Evolutionary conservation across 2,329 filamentous ascomycete species (phyloP).

Genomic region (Tympanopsis confertula): DNA sequence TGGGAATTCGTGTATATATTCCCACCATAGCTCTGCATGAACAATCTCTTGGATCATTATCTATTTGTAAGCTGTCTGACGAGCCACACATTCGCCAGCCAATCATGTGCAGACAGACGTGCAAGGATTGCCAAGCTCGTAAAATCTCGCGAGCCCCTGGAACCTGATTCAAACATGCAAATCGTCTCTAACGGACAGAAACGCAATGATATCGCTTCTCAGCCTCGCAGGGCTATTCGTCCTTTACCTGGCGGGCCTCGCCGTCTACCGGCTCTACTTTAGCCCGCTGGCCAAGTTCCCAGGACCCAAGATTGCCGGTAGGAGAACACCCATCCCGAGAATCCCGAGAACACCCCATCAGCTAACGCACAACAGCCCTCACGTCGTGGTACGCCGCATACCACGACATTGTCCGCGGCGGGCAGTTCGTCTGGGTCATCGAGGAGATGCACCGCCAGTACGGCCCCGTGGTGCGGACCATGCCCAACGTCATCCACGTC

Average conservation of each 20-base stretch:
- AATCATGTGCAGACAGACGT: no score
- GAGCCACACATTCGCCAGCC: no score
- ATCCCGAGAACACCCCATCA: neutral
- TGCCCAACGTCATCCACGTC: constrained; percentile 16
- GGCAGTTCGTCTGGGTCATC: constrained; percentile 12
- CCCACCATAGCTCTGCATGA: no score
- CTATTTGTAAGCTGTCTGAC: no score
- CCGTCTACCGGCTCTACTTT: constrained; percentile 12
- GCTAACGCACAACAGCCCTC: constrained; percentile 5
- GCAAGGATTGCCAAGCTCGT: no score
- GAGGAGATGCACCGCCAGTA: constrained; percentile 14
- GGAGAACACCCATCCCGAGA: constrained; percentile 1
- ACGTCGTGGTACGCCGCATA: constrained; percentile 11
- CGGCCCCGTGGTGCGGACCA: constrained; percentile 12
- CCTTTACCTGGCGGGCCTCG: constrained; percentile 4
- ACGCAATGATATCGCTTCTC: constrained; percentile 1
- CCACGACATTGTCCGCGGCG: constrained; percentile 9
- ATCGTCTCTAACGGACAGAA: no score
- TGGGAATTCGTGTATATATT: no score
- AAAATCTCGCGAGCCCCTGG: no score
- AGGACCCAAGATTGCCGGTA: constrained; percentile 12
- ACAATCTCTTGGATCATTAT: no score
- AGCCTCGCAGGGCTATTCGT: neutral
- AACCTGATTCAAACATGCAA: no score
- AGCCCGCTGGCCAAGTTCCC: constrained; percentile 12